Conservation (phyloP, 1,284 basidiomycete genomes). For the Cutaneotrichosporon curvatum region DNA sequence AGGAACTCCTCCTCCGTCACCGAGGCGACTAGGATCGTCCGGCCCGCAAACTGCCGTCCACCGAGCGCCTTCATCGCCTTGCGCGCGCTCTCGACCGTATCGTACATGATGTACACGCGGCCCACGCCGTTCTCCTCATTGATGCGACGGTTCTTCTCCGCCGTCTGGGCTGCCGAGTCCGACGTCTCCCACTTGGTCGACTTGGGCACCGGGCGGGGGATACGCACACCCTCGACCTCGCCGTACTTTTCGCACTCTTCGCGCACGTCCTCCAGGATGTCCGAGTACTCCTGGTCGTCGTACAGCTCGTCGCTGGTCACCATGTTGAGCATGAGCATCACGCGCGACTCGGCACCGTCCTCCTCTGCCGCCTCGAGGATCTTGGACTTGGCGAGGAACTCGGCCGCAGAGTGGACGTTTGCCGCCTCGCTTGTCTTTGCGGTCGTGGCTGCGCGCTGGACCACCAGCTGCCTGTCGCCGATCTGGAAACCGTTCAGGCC, state of each 20-base stretch:
- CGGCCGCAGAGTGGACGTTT: constrained; percentile 34
- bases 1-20: constrained; percentile 46
- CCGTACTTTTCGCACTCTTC: constrained; percentile 86
- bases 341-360: constrained; percentile 56
- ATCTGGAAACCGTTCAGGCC: constrained; percentile 96
- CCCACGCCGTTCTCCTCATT: constrained; percentile 89
- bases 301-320: constrained; percentile 86
- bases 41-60: constrained; percentile 82
- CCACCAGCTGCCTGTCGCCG: constrained; percentile 91
- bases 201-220: constrained; percentile 70
- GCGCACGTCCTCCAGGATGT: constrained; percentile 89
- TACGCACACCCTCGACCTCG: constrained; percentile 71
- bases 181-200: constrained; percentile 70
- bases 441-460: constrained; percentile 69
- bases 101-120: constrained; percentile 84
- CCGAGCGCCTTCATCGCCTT: constrained; percentile 75
- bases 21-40: constrained; percentile 61
- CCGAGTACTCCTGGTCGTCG: constrained; percentile 86
- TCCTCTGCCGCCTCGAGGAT: constrained; percentile 59
- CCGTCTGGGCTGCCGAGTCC: constrained; percentile 52
- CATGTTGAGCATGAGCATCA: constrained; percentile 98
- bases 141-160: constrained; percentile 51
- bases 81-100: constrained; percentile 56
- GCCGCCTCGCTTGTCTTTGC: constrained; percentile 16
- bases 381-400: constrained; percentile 58